phyloP scores from a whole-genome alignment of 441 rosid genomes.

The Syzygium malaccense region DNA sequence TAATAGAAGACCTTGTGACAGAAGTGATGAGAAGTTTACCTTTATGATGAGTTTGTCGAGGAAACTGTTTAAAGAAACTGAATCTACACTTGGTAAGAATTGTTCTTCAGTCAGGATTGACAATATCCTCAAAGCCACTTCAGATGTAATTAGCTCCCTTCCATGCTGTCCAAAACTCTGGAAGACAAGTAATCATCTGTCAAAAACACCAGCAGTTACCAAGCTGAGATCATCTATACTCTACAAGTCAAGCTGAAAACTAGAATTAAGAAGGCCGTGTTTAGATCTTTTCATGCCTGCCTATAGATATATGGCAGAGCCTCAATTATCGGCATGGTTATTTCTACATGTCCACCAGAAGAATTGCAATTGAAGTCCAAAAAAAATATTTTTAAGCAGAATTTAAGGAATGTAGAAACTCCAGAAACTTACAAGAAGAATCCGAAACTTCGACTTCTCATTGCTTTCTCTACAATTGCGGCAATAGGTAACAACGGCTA shows the following conservation, averaged over 20 bases:
- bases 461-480: slow-evolving; percentile 32
- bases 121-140: slow-evolving; percentile 75
- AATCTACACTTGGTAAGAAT: slow-evolving; percentile 43
- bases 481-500: slow-evolving; percentile 69
- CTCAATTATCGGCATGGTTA: background rate
- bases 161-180: slow-evolving; percentile 99
- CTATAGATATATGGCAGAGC: background rate
- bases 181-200: slow-evolving; percentile 99
- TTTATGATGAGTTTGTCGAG: slow-evolving; percentile 73
- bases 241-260: slow-evolving; percentile 12
- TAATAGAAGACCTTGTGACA: background rate
- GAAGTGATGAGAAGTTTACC: slow-evolving; percentile 26
- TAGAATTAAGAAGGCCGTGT: background rate
- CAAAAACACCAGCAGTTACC: slow-evolving; percentile 75
- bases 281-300: background rate
- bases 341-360: background rate
- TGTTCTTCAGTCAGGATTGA: slow-evolving; percentile 83
- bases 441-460: slow-evolving; percentile 70
- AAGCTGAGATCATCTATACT: slow-evolving; percentile 34
- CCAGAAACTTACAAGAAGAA: slow-evolving; percentile 78
- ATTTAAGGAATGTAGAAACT: background rate
- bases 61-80: slow-evolving; percentile 32
- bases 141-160: slow-evolving; percentile 92
- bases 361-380: background rate
- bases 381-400: background rate